Percentiles rank a stretch among this genome's conserved stretches.
These are phyloP conservation scores for Petunia axillaris DNA, from an alignment of 257 asterid genomes.

Conservation along the genomic window DNA sequence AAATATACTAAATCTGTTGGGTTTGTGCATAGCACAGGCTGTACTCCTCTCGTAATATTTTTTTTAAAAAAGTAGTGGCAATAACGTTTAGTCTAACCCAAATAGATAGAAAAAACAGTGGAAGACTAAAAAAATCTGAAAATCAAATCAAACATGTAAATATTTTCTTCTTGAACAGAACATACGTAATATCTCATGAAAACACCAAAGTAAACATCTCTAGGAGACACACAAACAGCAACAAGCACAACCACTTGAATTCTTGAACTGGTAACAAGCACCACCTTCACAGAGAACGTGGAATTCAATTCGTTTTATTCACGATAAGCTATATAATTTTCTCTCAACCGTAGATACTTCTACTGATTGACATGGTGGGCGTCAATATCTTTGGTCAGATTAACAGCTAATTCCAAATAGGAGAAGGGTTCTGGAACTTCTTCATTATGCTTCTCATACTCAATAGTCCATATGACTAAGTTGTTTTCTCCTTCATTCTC, in stretches of 20 bases:
- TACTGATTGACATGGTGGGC: no score
- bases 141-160: conserved; percentile 4
- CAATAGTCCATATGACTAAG: conserved; percentile 30
- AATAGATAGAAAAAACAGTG: neutral
- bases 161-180: neutral
- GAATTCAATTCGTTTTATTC: neutral
- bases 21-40: no score
- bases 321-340: no score
- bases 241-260: neutral
- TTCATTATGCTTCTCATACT: conserved; percentile 19
- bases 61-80: neutral
- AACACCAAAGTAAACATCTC: neutral
- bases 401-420: no score
- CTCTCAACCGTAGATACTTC: no score
- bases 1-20: no score
- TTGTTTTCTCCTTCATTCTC: neutral
- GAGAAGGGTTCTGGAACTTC: conserved; percentile 10
- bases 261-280: neutral
- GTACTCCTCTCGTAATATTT: no score
- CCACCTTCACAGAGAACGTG: neutral
- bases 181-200: neutral
- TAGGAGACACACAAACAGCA: neutral
- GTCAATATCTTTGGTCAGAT: no score
- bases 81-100: neutral
- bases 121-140: neutral